Evolutionary conservation across 2,329 filamentous ascomycete species (phyloP).

Genomic region (Fragosphaeria purpurea): DNA sequence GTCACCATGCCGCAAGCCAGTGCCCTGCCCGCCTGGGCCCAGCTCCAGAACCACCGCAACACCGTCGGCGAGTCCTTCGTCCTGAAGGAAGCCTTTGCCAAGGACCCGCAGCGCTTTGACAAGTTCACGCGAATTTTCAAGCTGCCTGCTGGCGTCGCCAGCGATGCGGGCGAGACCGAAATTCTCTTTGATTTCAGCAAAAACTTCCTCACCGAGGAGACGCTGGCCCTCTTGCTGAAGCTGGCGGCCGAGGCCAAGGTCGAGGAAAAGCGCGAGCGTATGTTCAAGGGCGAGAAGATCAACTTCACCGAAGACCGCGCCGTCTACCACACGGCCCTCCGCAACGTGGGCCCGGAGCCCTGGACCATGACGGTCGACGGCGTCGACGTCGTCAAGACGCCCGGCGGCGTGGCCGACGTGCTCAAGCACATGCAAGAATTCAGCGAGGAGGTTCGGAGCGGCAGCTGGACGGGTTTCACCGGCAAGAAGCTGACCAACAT

Average conservation of each 20-base stretch:
- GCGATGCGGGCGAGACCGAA: constrained; percentile 46
- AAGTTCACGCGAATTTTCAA: constrained; percentile 83
- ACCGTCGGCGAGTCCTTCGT: constrained; percentile 79
- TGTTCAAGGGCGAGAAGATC: constrained; percentile 97
- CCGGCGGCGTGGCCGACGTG: constrained; percentile 81
- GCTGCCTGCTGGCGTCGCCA: constrained; percentile 66
- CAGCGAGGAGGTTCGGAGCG: constrained; percentile 85
- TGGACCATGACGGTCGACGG: constrained; percentile 79
- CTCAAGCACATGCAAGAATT: constrained; percentile 98
- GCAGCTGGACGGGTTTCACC: constrained; percentile 93
- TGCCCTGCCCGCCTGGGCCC: constrained; percentile 76
- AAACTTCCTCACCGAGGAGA: constrained; percentile 95
- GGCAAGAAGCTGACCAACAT: constrained; percentile 97
- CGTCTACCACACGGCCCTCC: constrained; percentile 89
- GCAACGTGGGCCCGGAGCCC: constrained; percentile 64
- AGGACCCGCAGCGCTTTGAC: constrained; percentile 77
- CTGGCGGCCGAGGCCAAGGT: constrained; percentile 85
- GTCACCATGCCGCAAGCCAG: constrained; percentile 68
- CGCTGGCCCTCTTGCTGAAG: constrained; percentile 73
- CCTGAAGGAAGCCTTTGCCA: constrained; percentile 84
- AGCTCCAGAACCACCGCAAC: constrained; percentile 85
- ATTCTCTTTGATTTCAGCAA: constrained; percentile 99
- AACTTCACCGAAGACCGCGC: constrained; percentile 98
- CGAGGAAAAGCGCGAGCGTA: constrained; percentile 88
- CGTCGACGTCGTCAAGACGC: constrained; percentile 80